Conservation (phyloP, 768 basidiomycete genomes). For the Amyloporia xantha region DNA sequence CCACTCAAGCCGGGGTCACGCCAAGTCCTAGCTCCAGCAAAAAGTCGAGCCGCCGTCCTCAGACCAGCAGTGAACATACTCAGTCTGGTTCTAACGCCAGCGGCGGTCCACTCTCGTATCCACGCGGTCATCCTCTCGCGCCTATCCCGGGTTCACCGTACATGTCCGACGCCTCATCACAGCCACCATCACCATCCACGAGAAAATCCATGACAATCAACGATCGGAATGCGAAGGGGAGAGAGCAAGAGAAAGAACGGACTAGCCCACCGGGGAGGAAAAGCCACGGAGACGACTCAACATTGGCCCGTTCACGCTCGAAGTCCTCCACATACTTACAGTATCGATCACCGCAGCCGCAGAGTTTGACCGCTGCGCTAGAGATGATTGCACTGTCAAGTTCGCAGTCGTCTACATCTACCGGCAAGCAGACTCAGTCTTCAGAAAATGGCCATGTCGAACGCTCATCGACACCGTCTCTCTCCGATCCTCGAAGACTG, state of each 20-base stretch:
- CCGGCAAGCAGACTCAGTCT: background rate
- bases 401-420: slow-evolving; percentile 12
- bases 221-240: slow-evolving; percentile 12
- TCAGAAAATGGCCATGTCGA: slow-evolving; percentile 9
- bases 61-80: slow-evolving; percentile 11
- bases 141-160: slow-evolving; percentile 52
- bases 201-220: slow-evolving; percentile 35
- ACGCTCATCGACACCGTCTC: slow-evolving; percentile 8
- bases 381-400: slow-evolving; percentile 46
- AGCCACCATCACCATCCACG: slow-evolving; percentile 37
- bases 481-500: slow-evolving; percentile 9
- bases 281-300: slow-evolving; percentile 11
- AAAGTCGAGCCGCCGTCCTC: slow-evolving; percentile 7
- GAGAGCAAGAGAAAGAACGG: slow-evolving; percentile 21
- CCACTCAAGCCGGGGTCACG: background rate
- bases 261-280: slow-evolving; percentile 24
- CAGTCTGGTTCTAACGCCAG: slow-evolving; percentile 9
- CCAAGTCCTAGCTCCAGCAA: slow-evolving; percentile 4
- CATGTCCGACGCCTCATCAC: slow-evolving; percentile 51
- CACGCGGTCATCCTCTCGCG: slow-evolving; percentile 24
- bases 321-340: slow-evolving; percentile 55
- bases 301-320: slow-evolving; percentile 31
- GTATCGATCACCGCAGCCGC: slow-evolving; percentile 50
- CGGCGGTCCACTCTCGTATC: slow-evolving; percentile 19
- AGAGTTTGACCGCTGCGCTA: slow-evolving; percentile 66